Percentiles rank a stretch among this genome's conserved stretches.
Evolutionary conservation across 129 eudicot genomes (phyloP).

Genomic region (Lactuca sativa): DNA sequence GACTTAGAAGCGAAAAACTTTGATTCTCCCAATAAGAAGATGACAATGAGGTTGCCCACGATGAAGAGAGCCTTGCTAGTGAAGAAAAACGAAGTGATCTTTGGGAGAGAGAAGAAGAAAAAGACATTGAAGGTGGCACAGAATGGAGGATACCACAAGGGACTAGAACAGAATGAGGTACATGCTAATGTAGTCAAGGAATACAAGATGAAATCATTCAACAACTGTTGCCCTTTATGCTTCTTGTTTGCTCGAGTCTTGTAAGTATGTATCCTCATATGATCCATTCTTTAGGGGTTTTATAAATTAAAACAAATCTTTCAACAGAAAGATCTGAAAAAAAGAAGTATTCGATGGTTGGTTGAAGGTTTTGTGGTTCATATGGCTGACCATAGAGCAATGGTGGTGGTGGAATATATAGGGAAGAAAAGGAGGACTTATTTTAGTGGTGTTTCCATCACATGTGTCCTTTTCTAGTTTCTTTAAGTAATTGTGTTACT

Average conservation of each 20-base stretch:
- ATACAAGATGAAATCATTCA: constrained; percentile 45
- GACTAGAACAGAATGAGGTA: constrained; percentile 52
- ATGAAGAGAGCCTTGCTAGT: constrained; percentile 53
- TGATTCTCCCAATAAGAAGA: constrained; percentile 58
- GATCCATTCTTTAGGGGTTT: constrained; percentile 30
- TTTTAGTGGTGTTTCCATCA: constrained; percentile 36
- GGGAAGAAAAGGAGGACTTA: constrained; percentile 27
- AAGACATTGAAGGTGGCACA: constrained; percentile 44
- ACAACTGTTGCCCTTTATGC: constrained; percentile 46
- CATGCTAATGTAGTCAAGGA: constrained; percentile 47
- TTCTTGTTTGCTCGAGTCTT: constrained; percentile 39
- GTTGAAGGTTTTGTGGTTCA: constrained; percentile 9
- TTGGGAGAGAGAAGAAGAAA: constrained; percentile 44
- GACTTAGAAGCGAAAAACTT: constrained; percentile 28
- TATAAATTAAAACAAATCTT: constrained; percentile 19
- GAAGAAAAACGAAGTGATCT: constrained; percentile 42
- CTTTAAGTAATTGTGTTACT: constrained; percentile 36
- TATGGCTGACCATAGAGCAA: constrained; percentile 45
- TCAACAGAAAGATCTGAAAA: constrained; percentile 23
- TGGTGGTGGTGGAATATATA: constrained; percentile 38
- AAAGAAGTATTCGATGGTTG: background rate
- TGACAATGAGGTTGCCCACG: constrained; percentile 56
- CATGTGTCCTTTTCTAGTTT: constrained; percentile 32
- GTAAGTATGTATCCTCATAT: constrained; percentile 31
- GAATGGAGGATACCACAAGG: constrained; percentile 61